Percentiles rank a stretch among this genome's conserved stretches.
Evolutionary conservation across 805 yeast species (phyloP).

Genomic region (Cyberlindnera galapagoensis): DNA sequence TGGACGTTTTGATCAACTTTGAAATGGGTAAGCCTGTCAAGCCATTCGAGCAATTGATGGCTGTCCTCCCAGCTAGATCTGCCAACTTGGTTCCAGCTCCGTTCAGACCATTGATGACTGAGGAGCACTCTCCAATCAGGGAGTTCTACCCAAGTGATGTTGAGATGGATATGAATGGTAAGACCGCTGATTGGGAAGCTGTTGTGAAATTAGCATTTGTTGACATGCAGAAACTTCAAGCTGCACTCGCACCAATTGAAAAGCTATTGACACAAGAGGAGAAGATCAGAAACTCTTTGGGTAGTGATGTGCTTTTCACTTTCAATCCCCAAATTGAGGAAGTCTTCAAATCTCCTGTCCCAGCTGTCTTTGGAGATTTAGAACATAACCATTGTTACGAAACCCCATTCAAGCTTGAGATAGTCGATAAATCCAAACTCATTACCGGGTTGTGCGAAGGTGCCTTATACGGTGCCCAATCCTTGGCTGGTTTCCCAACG

Average conservation of each 20-base stretch:
- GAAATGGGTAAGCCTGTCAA: constrained; percentile 72
- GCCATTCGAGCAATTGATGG: constrained; percentile 89
- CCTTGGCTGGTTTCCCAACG: constrained; percentile 88
- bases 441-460: constrained; percentile 57
- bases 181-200: constrained; percentile 96
- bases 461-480: constrained; percentile 61
- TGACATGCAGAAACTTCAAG: constrained; percentile 68
- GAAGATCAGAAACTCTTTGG: constrained; percentile 64
- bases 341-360: constrained; percentile 68
- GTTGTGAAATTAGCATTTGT: constrained; percentile 90
- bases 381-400: constrained; percentile 77
- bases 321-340: constrained; percentile 72
- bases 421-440: constrained; percentile 30
- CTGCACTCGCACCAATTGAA: constrained; percentile 66
- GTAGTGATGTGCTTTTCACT: constrained; percentile 58
- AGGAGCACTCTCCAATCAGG: constrained; percentile 74
- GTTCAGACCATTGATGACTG: constrained; percentile 80
- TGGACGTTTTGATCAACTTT: constrained; percentile 56
- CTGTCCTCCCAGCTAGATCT: constrained; percentile 93
- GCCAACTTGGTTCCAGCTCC: constrained; percentile 67
- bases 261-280: constrained; percentile 63
- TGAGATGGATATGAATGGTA: constrained; percentile 86
- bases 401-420: constrained; percentile 45
- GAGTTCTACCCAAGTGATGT: constrained; percentile 91
- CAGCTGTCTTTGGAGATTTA: constrained; percentile 70